Conservation (phyloP, 306 rosid species). For the Sphenostylis stenocarpa region DNA sequence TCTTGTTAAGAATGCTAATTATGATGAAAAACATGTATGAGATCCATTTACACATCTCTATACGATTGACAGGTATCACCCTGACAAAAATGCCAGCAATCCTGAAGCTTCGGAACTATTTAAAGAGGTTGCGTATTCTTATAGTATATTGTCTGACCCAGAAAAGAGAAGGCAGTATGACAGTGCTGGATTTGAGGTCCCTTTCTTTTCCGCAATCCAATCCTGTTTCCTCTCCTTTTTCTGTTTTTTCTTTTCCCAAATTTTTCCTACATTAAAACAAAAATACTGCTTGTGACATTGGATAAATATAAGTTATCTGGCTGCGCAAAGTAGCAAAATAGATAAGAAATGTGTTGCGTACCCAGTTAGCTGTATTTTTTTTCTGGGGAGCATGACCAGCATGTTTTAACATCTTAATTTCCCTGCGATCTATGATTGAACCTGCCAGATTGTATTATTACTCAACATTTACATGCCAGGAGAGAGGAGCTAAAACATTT, state of each 20-base stretch:
- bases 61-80: slow-evolving; percentile 74
- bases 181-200: slow-evolving; percentile 94
- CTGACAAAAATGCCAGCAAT: slow-evolving; percentile 89
- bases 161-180: slow-evolving; percentile 98
- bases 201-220: slow-evolving; percentile 28
- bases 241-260: background rate
- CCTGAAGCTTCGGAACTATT: slow-evolving; percentile 96
- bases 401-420: slow-evolving; percentile 7
- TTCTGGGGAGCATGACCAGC: background rate
- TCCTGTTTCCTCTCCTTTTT: background rate
- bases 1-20: slow-evolving; percentile 7
- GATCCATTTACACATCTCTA: slow-evolving; percentile 19
- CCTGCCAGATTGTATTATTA: background rate
- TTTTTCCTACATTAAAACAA: slow-evolving; percentile 12
- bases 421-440: background rate
- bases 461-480: slow-evolving; percentile 1
- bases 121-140: slow-evolving; percentile 95
- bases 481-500: slow-evolving; percentile 12
- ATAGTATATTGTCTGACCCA: slow-evolving; percentile 92
- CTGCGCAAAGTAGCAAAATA: background rate
- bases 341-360: background rate
- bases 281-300: slow-evolving; percentile 4
- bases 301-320: background rate
- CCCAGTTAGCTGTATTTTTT: background rate
- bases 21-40: background rate